Evolutionary conservation across 495 filamentous ascomycete species (phyloP).

Genomic region (Antarctomyces pellizariae): DNA sequence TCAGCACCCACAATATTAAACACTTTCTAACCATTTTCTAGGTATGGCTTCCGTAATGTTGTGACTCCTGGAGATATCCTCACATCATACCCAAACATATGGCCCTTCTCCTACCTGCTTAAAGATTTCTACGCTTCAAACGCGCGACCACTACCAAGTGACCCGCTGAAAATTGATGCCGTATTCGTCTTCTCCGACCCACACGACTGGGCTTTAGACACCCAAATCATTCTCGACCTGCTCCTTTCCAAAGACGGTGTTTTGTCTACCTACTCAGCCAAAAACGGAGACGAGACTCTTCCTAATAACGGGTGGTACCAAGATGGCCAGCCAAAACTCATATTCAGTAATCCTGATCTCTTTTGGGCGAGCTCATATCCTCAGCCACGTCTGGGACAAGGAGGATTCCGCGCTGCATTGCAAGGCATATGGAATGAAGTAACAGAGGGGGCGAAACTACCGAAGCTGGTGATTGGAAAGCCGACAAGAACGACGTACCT

Average conservation of each 20-base stretch:
- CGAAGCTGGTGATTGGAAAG: conserved; percentile 60
- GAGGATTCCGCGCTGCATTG: conserved; percentile 65
- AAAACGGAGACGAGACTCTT: conserved; percentile 21
- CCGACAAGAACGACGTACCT: conserved; percentile 51
- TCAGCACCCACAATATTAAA: no score
- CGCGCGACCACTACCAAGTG: conserved; percentile 29
- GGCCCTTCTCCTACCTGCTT: conserved; percentile 52
- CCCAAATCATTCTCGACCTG: conserved; percentile 69
- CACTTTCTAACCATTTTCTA: no score
- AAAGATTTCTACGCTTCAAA: conserved; percentile 33
- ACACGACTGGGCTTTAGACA: conserved; percentile 62
- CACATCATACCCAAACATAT: conserved; percentile 44
- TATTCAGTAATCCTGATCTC: conserved; percentile 78
- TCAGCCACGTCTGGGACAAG: conserved; percentile 80
- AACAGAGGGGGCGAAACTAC: conserved; percentile 39
- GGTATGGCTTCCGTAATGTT: conserved; percentile 70
- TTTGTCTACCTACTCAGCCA: conserved; percentile 46
- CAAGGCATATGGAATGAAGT: conserved; percentile 53
- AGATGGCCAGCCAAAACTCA: conserved; percentile 58
- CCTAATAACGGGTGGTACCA: conserved; percentile 55
- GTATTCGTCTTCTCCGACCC: conserved; percentile 69
- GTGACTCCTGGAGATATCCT: conserved; percentile 72
- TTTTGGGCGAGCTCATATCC: conserved; percentile 67
- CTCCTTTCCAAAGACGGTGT: conserved; percentile 51
- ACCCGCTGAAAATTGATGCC: conserved; percentile 44